Evolutionary conservation across 352 stramenopile species (phyloP).

Genomic region (Aphanomyces cochlioides): DNA sequence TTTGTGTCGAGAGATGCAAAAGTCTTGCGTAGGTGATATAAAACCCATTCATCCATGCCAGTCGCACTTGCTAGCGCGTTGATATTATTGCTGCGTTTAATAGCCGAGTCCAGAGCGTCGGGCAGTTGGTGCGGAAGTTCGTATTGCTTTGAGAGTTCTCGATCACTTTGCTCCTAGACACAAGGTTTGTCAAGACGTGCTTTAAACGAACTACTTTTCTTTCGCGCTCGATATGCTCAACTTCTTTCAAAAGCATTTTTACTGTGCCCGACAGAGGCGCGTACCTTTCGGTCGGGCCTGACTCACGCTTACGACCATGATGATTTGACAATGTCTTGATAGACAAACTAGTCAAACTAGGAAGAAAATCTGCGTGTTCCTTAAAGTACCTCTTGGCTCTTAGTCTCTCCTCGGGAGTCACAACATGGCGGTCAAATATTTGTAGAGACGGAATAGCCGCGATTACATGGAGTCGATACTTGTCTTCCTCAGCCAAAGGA

Average conservation of each 20-base stretch:
- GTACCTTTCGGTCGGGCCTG: neutral
- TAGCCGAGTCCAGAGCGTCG: slow-evolving; percentile 33
- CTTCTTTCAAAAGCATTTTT: slow-evolving; percentile 65
- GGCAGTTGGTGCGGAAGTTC: slow-evolving; percentile 38
- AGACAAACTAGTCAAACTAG: neutral
- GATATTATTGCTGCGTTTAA: slow-evolving; percentile 13
- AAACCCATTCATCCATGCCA: slow-evolving; percentile 28
- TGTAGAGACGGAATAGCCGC: slow-evolving; percentile 63
- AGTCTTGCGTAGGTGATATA: slow-evolving; percentile 24
- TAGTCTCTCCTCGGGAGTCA: slow-evolving; percentile 63
- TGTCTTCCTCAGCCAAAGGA: slow-evolving; percentile 72
- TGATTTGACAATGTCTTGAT: neutral
- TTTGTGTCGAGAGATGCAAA: slow-evolving; percentile 8
- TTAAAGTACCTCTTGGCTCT: slow-evolving; percentile 36
- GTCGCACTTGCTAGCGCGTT: slow-evolving; percentile 10
- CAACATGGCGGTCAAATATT: slow-evolving; percentile 73
- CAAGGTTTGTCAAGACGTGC: too few species aligned
- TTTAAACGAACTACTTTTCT: slow-evolving; percentile 34
- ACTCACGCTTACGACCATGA: neutral
- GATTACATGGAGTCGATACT: slow-evolving; percentile 82
- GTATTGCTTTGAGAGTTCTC: too few species aligned
- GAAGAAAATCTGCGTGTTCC: neutral
- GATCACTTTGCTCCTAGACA: too few species aligned
- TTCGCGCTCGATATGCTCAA: slow-evolving; percentile 47
- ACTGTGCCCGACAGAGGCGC: slow-evolving; percentile 54